These are phyloP conservation scores for Gelatoporia subvermispora DNA, from an alignment of 768 basidiomycete genomes.

Conservation along the genomic window DNA sequence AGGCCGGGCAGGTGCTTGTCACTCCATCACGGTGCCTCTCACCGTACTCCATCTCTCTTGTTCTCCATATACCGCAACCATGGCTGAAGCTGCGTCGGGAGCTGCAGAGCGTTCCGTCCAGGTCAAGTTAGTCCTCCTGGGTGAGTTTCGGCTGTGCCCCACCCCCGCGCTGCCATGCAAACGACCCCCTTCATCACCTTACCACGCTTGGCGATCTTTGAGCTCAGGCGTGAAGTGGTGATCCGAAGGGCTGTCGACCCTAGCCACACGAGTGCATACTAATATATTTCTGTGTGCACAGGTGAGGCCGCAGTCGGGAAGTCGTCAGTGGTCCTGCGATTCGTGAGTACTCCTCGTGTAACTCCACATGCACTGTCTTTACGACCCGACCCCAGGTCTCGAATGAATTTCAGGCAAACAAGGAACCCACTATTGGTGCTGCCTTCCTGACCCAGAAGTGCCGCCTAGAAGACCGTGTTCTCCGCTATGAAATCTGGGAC, in stretches of 20 bases:
- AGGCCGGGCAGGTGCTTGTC: conserved; percentile 12
- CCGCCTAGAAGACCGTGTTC: conserved; percentile 87
- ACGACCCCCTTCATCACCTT: neutral
- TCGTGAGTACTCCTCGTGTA: conserved; percentile 50
- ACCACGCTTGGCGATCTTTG: no score
- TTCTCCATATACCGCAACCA: conserved; percentile 25
- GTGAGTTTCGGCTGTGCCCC: conserved; percentile 38
- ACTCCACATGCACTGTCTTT: neutral
- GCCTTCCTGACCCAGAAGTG: conserved; percentile 96
- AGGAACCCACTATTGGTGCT: conserved; percentile 97
- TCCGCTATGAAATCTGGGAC: conserved; percentile 97
- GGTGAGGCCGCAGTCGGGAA: conserved; percentile 99
- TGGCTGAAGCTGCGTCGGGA: conserved; percentile 74
- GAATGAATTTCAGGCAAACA: conserved; percentile 98
- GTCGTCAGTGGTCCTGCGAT: conserved; percentile 96
- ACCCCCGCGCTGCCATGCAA: neutral
- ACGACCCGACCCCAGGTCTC: conserved; percentile 52
- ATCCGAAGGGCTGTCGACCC: neutral
- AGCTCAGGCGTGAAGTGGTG: neutral
- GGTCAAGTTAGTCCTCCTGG: conserved; percentile 95
- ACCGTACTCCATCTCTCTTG: conserved; percentile 15
- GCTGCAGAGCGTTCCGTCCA: conserved; percentile 88
- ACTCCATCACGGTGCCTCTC: conserved; percentile 16
- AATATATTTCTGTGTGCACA: conserved; percentile 25
- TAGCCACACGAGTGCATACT: neutral